Percentiles rank a stretch among this genome's conserved stretches.
Conservation (phyloP, 495 filamentous ascomycete genomes). For the Daldinia childiae region DNA sequence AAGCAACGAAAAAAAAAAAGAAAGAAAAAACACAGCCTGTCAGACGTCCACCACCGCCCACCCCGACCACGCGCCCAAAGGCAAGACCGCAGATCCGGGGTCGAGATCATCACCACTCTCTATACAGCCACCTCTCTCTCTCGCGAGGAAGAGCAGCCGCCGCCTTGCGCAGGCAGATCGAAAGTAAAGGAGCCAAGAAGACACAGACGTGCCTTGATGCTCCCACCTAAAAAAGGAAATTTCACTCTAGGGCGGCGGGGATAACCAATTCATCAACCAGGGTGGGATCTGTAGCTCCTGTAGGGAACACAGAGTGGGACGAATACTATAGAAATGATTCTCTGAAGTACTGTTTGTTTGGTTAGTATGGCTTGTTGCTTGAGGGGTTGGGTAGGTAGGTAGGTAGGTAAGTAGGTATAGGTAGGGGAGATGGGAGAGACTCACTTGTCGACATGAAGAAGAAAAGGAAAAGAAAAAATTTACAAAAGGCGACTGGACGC, state of each 20-base stretch:
- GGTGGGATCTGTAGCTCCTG: constrained; percentile 71
- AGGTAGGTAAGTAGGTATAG: too few species aligned
- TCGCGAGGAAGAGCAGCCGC: constrained; percentile 3
- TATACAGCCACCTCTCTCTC: constrained; percentile 53
- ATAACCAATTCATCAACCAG: constrained; percentile 70
- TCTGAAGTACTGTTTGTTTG: constrained; percentile 41
- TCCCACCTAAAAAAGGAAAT: constrained; percentile 36
- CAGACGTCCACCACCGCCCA: constrained; percentile 72
- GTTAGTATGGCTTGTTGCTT: too few species aligned
- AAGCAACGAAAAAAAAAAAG: constrained; percentile 50
- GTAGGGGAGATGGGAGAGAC: not conserved
- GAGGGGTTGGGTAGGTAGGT: too few species aligned
- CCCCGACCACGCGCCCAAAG: constrained; percentile 64
- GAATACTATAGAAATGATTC: constrained; percentile 89
- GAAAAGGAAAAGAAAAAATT: constrained; percentile 28
- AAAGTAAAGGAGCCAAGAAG: constrained; percentile 53
- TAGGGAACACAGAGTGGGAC: constrained; percentile 81
- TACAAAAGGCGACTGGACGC: too few species aligned
- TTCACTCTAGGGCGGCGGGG: constrained; percentile 70
- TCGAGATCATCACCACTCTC: constrained; percentile 72
- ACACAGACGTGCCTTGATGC: constrained; percentile 29
- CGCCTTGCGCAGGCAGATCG: constrained; percentile 61
- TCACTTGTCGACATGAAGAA: constrained; percentile 46
- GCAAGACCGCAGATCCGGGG: constrained; percentile 60
- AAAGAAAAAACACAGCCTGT: constrained; percentile 56